Evolutionary conservation across 768 basidiomycete species (phyloP).

Genomic region (Cubamyces sp.): DNA sequence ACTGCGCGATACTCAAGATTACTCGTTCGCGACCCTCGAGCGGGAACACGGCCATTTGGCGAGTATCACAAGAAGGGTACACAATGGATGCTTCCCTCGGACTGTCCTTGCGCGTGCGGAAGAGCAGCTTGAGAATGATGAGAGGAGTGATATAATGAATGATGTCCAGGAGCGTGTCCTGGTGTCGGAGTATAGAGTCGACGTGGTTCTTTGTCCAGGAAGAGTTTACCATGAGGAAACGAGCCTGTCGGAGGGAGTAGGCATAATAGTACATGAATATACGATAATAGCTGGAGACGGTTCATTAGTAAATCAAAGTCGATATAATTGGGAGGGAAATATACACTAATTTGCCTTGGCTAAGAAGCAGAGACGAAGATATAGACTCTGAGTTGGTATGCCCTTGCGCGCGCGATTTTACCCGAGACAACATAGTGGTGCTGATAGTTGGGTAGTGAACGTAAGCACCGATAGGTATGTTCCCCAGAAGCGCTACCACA

Average conservation of each 20-base stretch:
- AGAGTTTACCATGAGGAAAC: slow-evolving; percentile 91
- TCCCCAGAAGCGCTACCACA: slow-evolving; percentile 62
- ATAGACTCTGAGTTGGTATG: slow-evolving; percentile 66
- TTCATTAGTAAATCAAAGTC: neutral
- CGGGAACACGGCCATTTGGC: slow-evolving; percentile 61
- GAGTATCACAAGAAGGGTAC: slow-evolving; percentile 92
- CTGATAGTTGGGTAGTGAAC: slow-evolving; percentile 98
- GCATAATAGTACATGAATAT: slow-evolving; percentile 86
- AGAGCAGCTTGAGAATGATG: slow-evolving; percentile 34
- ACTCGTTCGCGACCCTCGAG: slow-evolving; percentile 60
- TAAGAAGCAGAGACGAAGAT: slow-evolving; percentile 58
- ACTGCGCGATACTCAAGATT: slow-evolving; percentile 90
- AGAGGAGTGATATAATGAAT: slow-evolving; percentile 49
- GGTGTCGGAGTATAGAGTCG: slow-evolving; percentile 66
- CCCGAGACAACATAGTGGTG: slow-evolving; percentile 88
- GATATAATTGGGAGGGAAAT: slow-evolving; percentile 23
- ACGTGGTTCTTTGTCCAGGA: slow-evolving; percentile 92
- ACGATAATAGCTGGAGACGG: slow-evolving; percentile 74
- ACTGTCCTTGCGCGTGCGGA: neutral
- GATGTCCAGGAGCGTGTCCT: slow-evolving; percentile 52
- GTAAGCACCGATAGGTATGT: slow-evolving; percentile 84
- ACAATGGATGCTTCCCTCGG: slow-evolving; percentile 54
- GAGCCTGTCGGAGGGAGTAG: slow-evolving; percentile 68
- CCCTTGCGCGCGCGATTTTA: slow-evolving; percentile 57
- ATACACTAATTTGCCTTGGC: slow-evolving; percentile 66